These are phyloP conservation scores for Pleurotus salmoneostramineus DNA, from an alignment of 768 basidiomycete species.

Conservation along the genomic window DNA sequence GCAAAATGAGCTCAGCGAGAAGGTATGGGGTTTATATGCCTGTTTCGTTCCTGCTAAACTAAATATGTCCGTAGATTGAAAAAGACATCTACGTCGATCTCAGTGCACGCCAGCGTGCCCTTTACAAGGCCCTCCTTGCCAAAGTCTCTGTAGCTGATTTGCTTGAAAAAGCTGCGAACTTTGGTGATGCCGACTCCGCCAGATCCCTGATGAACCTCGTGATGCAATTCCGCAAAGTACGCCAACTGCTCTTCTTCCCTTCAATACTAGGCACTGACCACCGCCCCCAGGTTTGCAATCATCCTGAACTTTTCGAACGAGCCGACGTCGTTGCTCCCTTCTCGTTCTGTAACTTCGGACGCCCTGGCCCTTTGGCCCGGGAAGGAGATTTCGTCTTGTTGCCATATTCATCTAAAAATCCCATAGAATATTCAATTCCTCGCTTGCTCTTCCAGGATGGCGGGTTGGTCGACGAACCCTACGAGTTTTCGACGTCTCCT, in stretches of 20 bases:
- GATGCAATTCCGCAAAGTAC: constrained; percentile 98
- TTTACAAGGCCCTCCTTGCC: constrained; percentile 87
- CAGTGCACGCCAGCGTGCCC: constrained; percentile 84
- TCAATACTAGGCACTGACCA: neutral
- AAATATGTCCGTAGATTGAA: constrained; percentile 68
- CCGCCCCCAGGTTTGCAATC: constrained; percentile 80
- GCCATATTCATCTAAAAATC: constrained; percentile 85
- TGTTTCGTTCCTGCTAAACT: constrained; percentile 5
- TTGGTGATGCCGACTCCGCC: constrained; percentile 88
- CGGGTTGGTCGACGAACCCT: constrained; percentile 64
- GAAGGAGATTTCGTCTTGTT: constrained; percentile 83
- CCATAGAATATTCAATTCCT: constrained; percentile 78
- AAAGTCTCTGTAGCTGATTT: constrained; percentile 95
- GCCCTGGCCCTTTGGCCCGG: constrained; percentile 75
- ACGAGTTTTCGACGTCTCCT: constrained; percentile 40
- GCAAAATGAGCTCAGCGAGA: constrained; percentile 99
- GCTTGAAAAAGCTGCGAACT: constrained; percentile 86
- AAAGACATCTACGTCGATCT: constrained; percentile 93
- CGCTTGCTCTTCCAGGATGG: constrained; percentile 74
- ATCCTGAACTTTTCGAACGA: constrained; percentile 96
- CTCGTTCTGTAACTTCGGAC: constrained; percentile 81
- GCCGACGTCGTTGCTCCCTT: constrained; percentile 94
- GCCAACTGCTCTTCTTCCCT: constrained; percentile 7
- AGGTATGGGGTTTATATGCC: constrained; percentile 45
- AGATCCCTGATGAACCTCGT: constrained; percentile 98